A percentile compares a stretch with the other conserved stretches of the same genome.
These are phyloP conservation scores for Ehretia macrophylla DNA, from an alignment of 257 asterid genomes.

Conservation along the genomic window DNA sequence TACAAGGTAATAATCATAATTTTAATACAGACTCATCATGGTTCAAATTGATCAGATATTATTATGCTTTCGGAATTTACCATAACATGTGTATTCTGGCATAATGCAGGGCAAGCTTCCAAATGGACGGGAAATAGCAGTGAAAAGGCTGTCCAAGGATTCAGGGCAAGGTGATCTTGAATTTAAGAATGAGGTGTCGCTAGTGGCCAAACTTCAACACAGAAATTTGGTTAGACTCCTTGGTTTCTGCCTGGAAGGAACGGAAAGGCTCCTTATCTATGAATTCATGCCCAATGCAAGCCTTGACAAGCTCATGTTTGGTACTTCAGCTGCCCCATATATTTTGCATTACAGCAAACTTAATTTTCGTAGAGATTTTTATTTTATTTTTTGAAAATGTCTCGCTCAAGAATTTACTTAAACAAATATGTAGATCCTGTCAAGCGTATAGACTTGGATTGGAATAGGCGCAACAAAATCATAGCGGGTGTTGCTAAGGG, in stretches of 20 bases:
- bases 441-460: background rate
- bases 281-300: too few relatives aligned
- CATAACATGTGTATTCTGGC: background rate
- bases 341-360: too few relatives aligned
- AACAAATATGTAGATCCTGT: too few relatives aligned
- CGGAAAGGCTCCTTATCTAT: too few relatives aligned
- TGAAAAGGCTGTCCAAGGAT: background rate
- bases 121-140: background rate
- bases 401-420: background rate
- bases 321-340: background rate
- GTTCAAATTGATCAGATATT: too few relatives aligned
- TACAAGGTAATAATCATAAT: slow-evolving; percentile 22
- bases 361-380: too few relatives aligned
- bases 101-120: slow-evolving; percentile 5
- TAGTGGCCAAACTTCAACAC: background rate
- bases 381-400: too few relatives aligned
- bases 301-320: background rate
- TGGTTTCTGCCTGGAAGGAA: background rate
- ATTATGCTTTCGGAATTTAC: background rate
- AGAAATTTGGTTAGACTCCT: slow-evolving; percentile 6
- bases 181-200: background rate
- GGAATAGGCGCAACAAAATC: background rate
- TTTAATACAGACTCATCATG: too few relatives aligned
- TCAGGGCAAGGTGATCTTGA: slow-evolving; percentile 1
- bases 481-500: too few relatives aligned